phyloP scores from a whole-genome alignment of 2,329 filamentous ascomycete species.

The Penicillium sp. region DNA sequence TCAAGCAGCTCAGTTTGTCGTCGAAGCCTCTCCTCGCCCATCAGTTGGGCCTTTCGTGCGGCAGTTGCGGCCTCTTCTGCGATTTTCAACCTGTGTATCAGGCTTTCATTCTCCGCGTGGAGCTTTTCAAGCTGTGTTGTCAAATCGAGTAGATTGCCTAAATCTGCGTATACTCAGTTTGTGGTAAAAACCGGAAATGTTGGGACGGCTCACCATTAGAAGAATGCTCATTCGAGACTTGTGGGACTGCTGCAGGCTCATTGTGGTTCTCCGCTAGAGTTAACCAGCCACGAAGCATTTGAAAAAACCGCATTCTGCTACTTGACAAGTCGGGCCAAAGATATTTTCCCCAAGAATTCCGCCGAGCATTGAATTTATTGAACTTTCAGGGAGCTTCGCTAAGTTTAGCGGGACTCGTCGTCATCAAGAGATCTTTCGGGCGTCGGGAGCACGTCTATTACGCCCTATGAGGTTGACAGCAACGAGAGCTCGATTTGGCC shows the following conservation, averaged over 20 bases:
- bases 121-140: background rate
- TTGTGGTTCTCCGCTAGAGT: background rate
- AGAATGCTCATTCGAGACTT: background rate
- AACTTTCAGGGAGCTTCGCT: background rate
- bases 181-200: background rate
- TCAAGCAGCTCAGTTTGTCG: conserved; percentile 5
- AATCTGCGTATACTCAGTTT: background rate
- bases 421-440: background rate
- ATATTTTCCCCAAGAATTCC: background rate
- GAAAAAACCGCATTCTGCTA: background rate
- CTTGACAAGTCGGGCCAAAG: background rate
- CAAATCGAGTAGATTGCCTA: background rate
- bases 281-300: background rate
- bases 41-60: background rate
- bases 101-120: background rate
- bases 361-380: background rate
- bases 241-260: background rate
- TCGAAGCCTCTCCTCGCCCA: conserved; percentile 7
- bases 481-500: no score
- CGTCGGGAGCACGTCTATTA: background rate
- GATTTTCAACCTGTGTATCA: background rate
- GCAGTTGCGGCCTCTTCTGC: background rate
- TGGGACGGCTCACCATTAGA: background rate
- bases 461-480: background rate
- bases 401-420: background rate